Evolutionary conservation across 306 rosid species (phyloP), one percentile per base, ranked within the genome.

Genomic region (Herpetospermum pedunculosum): DNA sequence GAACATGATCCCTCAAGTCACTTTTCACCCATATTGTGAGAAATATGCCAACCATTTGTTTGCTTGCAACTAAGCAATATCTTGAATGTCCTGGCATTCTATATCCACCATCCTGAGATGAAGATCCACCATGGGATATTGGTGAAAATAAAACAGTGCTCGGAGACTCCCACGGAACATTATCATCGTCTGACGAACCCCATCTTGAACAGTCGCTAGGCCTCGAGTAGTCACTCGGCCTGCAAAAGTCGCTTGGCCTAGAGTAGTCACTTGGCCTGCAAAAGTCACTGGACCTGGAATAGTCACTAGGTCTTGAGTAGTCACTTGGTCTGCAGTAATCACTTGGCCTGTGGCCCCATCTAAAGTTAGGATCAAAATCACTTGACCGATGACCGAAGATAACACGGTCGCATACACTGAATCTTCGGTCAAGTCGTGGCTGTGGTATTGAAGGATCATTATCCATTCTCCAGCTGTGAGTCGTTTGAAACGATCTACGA

Each of bases 31-130:
- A 95, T 43, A 95, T 78, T 43, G 97, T 95, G 77, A 95, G 99
- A 80, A 84, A 95, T 83, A 95, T 88, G 71, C 99, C 97, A 76
- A 95, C 99, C 99, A 95, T 95, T 87, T 95, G 99, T 84, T 95
- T 95, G 79, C 97, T 92, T 19, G 96, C 97, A 70, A 92, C 99
- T 50, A 95, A 90, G 85, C 97, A 92, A 84, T 95, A 95, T 80
- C 96, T 88, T 12, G 96, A 89, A 76, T 77, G 83, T 78, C 89
- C 96, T 6, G 90, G 94, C 86, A 89, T 87, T 80, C 87, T 77
- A 78, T 82, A 83, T 75, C 96, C 97, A 52, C 87, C 97, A 52
- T 91, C 97, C 78, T 84, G 92, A n/a, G 89, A 60, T 70, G 87
- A 80, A 59, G 85, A 81, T 84, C 88, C 92, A 37, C 92, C 87